phyloP scores from a whole-genome alignment of 768 basidiomycete species.

The Lactifluus pinguis region DNA sequence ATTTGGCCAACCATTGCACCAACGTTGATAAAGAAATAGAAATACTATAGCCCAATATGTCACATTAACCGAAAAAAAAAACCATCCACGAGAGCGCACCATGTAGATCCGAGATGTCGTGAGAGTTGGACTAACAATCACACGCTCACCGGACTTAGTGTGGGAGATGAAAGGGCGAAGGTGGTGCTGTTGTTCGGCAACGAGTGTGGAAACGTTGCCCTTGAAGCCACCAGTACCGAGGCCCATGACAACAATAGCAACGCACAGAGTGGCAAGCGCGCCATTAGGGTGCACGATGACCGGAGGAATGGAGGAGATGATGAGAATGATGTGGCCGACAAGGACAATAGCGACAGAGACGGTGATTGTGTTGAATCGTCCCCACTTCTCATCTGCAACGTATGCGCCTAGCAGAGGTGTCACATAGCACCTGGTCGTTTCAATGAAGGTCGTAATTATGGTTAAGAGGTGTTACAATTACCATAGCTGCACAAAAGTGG shows the following conservation, averaged over 20 bases:
- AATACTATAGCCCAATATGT: no score
- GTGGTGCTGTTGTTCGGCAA: constrained; percentile 31
- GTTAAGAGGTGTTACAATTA: constrained; percentile 9
- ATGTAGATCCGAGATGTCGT: no score
- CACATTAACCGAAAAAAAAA: no score
- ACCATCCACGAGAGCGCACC: constrained; percentile 20
- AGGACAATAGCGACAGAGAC: constrained; percentile 28
- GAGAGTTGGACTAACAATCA: no score
- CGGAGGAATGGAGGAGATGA: constrained; percentile 27
- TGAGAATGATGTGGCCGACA: constrained; percentile 26
- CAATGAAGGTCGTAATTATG: constrained; percentile 5
- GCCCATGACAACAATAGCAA: constrained; percentile 30
- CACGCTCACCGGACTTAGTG: no score
- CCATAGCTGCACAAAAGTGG: constrained; percentile 24
- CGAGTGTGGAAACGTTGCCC: constrained; percentile 31
- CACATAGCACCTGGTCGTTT: constrained; percentile 22
- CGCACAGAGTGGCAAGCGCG: constrained; percentile 22
- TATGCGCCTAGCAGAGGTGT: constrained; percentile 33
- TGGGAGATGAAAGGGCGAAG: constrained; percentile 21
- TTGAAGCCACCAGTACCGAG: constrained; percentile 33
- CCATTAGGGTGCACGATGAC: constrained; percentile 21
- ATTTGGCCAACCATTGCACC: no score
- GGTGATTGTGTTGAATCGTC: constrained; percentile 34
- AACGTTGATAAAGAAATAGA: no score
- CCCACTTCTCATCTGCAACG: constrained; percentile 34